phyloP scores from a whole-genome alignment of 2,329 filamentous ascomycete species.

The Microcyclosporella mali region DNA sequence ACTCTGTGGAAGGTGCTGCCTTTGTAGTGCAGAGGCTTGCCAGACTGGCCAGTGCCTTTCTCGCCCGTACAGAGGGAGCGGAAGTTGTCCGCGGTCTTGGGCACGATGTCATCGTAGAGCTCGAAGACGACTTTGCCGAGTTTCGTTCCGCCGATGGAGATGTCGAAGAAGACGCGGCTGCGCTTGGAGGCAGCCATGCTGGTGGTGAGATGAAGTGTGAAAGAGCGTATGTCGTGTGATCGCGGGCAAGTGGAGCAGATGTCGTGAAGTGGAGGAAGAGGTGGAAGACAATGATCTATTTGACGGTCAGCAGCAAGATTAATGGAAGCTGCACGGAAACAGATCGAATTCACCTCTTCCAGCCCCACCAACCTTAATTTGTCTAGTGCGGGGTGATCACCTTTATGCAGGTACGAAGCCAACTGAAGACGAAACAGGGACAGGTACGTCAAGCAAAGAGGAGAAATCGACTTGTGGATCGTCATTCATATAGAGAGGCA shows the following conservation, averaged over 20 bases:
- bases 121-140: slow-evolving; percentile 81
- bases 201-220: neutral
- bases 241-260: neutral
- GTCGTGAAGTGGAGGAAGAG: neutral
- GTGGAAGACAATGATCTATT: neutral
- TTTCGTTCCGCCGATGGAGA: slow-evolving; percentile 67
- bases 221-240: neutral
- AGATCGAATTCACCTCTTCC: too few species aligned
- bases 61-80: slow-evolving; percentile 89
- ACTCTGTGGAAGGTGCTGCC: slow-evolving; percentile 88
- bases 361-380: too few species aligned
- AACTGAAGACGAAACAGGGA: too few species aligned
- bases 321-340: too few species aligned
- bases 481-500: too few species aligned
- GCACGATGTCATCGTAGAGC: slow-evolving; percentile 64
- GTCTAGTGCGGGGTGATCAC: too few species aligned
- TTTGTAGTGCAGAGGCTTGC: slow-evolving; percentile 89
- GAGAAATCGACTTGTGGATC: too few species aligned
- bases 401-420: too few species aligned
- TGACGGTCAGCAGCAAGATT: too few species aligned
- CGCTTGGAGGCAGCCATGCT: slow-evolving; percentile 40
- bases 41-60: slow-evolving; percentile 74
- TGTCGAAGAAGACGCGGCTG: slow-evolving; percentile 87
- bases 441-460: too few species aligned
- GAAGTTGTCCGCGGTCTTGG: slow-evolving; percentile 96